Percentiles rank a stretch among this genome's conserved stretches.
Conservation (phyloP, 2,329 filamentous ascomycete species). For the Bipolaris zeicola region DNA sequence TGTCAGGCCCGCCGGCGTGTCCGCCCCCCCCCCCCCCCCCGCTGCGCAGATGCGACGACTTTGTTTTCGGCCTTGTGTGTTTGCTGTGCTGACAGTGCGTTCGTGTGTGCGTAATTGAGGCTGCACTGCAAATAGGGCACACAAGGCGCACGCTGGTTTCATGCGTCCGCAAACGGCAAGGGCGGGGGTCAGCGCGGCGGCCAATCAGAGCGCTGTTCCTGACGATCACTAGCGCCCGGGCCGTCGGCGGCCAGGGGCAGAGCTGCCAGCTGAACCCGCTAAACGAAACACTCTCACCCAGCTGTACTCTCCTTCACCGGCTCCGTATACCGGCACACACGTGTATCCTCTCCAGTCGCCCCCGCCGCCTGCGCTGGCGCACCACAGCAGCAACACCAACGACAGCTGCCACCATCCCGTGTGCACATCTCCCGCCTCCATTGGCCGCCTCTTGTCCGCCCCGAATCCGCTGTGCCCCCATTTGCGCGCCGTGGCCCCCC, state of each 20-base stretch:
- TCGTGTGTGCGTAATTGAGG: constrained; percentile 23
- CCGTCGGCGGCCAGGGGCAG: constrained; percentile 12
- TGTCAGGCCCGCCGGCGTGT: background rate
- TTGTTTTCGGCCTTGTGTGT: constrained; percentile 1
- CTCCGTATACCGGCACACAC: constrained; percentile 11
- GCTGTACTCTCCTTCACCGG: no score
- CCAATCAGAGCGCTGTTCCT: constrained; percentile 28
- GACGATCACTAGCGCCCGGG: constrained; percentile 33
- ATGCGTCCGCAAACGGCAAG: constrained; percentile 31
- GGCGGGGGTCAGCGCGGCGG: constrained; percentile 17
- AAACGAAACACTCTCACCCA: constrained; percentile 22
- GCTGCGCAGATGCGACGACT: background rate
- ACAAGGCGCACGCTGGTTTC: constrained; percentile 32
- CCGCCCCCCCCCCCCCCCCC: background rate
- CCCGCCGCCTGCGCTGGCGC: background rate
- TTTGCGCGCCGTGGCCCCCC: constrained; percentile 25
- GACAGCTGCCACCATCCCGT: constrained; percentile 2
- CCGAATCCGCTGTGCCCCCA: constrained; percentile 29
- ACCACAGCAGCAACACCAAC: constrained; percentile 7
- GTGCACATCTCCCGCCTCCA: constrained; percentile 19
- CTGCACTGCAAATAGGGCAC: constrained; percentile 11
- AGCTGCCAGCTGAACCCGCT: constrained; percentile 27
- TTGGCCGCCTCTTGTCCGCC: constrained; percentile 25
- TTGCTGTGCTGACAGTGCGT: constrained; percentile 11
- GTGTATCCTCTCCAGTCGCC: constrained; percentile 20